Base-by-base conservation (phyloP, 2,329 filamentous ascomycete species). In the Thermochaetoides dissita region DNA sequence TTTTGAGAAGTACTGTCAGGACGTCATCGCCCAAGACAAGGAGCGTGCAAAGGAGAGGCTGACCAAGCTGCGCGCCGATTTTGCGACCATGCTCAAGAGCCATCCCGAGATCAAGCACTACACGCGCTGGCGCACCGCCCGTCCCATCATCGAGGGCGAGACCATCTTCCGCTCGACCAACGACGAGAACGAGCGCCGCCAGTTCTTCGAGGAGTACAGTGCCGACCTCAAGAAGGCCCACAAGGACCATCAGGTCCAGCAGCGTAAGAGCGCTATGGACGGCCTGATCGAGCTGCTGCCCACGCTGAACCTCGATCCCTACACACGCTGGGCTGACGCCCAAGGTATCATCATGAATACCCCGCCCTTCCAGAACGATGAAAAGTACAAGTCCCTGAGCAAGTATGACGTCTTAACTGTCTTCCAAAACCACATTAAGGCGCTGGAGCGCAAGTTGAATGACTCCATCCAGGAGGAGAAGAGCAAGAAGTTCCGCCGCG, bases 31-130 rank as follows among this genome's bases (percentile, higher is more conserved):
- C 52, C 85, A 95, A 65, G 91, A 98, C 66, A 91, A 93, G 67
- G 86, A 93, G 61, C 83, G 84, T 53, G 88, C 88, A 57, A 89
- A 94, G 63, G 89, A 96, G 64, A 81, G 91, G 58, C 72, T 94
- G 61, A 73, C 84, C 54, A 96, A 95, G 67, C 72, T 96, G 57
- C 84, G 87, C 55, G 74, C 84, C 61, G 91, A 96, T 68, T 98
- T 98, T 63, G 82, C 83, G 52, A 88, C 81, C 42, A 98, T 98
- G 91, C 74, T 98, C 51, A 86, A 82, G 63, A 88, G 87, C 51
- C 89, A 98, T 61, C 87, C 88, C 47, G 91, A 98, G 62, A 96
- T 98, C 63, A 91, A 88, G 62, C 79, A 95, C 60, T 95, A 93
- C 62, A 95, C 89, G 35, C 82, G 87, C 47, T 98, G 91, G 91